These are phyloP conservation scores for Hymenoscyphus linearis DNA, from an alignment of 2,329 filamentous ascomycete genomes.

Conservation along the genomic window DNA sequence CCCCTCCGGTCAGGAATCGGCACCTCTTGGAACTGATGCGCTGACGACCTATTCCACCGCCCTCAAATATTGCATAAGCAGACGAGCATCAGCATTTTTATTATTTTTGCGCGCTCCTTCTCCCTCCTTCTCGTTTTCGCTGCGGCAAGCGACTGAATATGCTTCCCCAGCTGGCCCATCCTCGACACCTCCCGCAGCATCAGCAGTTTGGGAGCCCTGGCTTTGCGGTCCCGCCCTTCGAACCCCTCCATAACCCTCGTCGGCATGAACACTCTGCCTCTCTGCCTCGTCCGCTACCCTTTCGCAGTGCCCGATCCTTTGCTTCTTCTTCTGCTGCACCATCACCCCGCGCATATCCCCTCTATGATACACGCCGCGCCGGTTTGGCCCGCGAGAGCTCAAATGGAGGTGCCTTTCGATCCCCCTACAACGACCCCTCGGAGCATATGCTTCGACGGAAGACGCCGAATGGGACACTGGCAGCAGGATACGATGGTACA, in stretches of 20 bases:
- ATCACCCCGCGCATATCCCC: constrained; percentile 25
- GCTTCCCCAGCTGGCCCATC: constrained; percentile 43
- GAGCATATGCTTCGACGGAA: constrained; percentile 86
- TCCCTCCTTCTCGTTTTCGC: constrained; percentile 2
- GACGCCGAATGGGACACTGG: constrained; percentile 88
- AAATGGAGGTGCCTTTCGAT: constrained; percentile 14
- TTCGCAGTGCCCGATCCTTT: constrained; percentile 28
- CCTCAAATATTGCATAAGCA: constrained; percentile 12
- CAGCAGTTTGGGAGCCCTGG: constrained; percentile 20
- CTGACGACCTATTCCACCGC: constrained; percentile 6
- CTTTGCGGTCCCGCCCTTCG: constrained; percentile 26
- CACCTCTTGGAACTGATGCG: constrained; percentile 28
- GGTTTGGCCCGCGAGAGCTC: constrained; percentile 11
- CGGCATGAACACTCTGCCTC: constrained; percentile 19
- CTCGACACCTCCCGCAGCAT: constrained; percentile 30
- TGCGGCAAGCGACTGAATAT: constrained; percentile 33
- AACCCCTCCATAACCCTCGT: constrained; percentile 17
- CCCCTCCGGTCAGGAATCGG: constrained; percentile 33
- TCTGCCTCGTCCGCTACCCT: constrained; percentile 22
- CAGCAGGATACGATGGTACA: constrained; percentile 85
- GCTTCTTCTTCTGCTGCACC: constrained; percentile 16
- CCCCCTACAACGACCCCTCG: constrained; percentile 28
- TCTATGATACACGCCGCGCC: constrained; percentile 19
- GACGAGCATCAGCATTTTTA: constrained; percentile 16
- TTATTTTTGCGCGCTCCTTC: background rate